Conservation (phyloP, 177 flowering plant species). For the Tripterygium wilfordii region DNA sequence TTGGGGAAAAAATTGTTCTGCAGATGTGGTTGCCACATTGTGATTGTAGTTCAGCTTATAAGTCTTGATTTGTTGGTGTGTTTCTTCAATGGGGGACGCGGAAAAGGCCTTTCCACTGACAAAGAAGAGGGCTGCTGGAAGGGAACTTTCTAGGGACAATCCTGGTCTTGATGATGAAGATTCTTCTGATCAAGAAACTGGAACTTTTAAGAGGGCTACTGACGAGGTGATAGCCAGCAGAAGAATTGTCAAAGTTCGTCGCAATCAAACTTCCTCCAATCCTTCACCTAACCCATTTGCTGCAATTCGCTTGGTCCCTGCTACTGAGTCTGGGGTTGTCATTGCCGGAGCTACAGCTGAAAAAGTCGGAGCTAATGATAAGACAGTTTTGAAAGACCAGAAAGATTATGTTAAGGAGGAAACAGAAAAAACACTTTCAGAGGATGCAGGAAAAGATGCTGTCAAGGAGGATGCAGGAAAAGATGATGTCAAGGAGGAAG, state of each 20-base stretch:
- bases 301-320: conserved; percentile 59
- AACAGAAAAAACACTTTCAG: conserved; percentile 1
- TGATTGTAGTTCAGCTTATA: too few relatives aligned
- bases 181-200: conserved; percentile 52
- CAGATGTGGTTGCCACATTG: neutral
- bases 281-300: conserved; percentile 91
- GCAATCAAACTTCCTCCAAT: conserved; percentile 38
- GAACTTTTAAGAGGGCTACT: conserved; percentile 84
- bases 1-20: too few relatives aligned
- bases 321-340: conserved; percentile 23
- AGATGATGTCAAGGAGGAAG: conserved; percentile 15
- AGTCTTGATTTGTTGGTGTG: conserved; percentile 25
- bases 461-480: too few relatives aligned
- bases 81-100: conserved; percentile 83
- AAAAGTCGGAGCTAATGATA: conserved; percentile 18
- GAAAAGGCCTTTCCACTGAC: conserved; percentile 61
- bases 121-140: conserved; percentile 89
- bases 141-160: conserved; percentile 72
- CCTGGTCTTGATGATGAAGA: conserved; percentile 86
- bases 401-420: conserved; percentile 15
- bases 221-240: conserved; percentile 84
- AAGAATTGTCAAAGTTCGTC: conserved; percentile 89
- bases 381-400: conserved; percentile 21
- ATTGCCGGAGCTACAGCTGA: too few relatives aligned
- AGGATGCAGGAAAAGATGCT: neutral